Evolutionary conservation across 192 early-diverging fungal species (phyloP).

Genomic region (Backusella psychrophila): DNA sequence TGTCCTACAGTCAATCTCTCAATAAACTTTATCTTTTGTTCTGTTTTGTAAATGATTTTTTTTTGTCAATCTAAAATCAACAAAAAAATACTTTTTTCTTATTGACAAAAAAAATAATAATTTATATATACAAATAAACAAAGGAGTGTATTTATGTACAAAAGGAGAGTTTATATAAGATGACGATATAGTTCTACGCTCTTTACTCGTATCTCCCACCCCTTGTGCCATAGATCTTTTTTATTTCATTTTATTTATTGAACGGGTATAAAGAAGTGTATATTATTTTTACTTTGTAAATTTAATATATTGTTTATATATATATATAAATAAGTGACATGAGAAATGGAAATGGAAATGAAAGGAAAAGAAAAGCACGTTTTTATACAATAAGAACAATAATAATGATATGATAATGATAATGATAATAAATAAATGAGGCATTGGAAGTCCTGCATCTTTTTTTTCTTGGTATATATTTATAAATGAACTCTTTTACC

Average conservation of each 20-base stretch:
- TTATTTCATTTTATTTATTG: neutral
- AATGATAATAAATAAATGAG: neutral
- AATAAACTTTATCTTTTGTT: neutral
- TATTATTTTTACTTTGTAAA: neutral
- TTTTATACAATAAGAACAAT: constrained; percentile 3
- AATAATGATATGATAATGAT: neutral
- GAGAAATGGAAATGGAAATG: neutral
- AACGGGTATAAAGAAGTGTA: too few relatives aligned
- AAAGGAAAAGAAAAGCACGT: neutral
- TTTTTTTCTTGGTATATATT: neutral
- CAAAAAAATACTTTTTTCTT: neutral
- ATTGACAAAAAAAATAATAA: neutral
- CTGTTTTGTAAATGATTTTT: neutral
- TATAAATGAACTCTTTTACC: constrained; percentile 8
- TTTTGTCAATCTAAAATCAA: neutral
- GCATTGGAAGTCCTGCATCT: neutral
- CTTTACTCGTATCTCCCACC: neutral
- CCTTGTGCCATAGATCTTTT: neutral
- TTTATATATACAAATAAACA: neutral
- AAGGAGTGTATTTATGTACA: neutral
- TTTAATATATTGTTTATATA: neutral
- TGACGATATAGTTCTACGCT: neutral
- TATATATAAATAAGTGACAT: neutral
- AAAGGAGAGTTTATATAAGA: neutral
- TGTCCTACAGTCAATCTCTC: neutral